Evolutionary conservation across 257 asterid species (phyloP).

Genomic region (Nemophila menziesii): DNA sequence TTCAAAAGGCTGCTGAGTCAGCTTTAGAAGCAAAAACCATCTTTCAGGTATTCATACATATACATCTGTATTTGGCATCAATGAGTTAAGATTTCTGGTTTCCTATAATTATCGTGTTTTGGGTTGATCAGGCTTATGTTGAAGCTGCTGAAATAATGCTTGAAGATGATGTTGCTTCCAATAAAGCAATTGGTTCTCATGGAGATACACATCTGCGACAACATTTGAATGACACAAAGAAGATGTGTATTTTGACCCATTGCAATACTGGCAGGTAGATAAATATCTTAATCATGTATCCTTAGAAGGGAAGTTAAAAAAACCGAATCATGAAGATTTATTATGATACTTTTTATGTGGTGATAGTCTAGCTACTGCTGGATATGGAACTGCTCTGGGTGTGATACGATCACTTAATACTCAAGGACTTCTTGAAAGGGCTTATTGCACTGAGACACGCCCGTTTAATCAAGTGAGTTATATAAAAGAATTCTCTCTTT

Average conservation of each 20-base stretch:
- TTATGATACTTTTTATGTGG: slow-evolving; percentile 10
- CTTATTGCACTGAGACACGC: slow-evolving; percentile 93
- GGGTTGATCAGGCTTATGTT: slow-evolving; percentile 45
- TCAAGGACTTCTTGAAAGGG: slow-evolving; percentile 59
- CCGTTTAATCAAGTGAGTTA: slow-evolving; percentile 83
- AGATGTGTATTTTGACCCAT: slow-evolving; percentile 73
- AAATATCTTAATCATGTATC: neutral
- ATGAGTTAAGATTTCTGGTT: neutral
- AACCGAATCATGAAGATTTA: slow-evolving; percentile 13
- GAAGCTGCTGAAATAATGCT: slow-evolving; percentile 86
- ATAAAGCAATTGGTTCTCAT: slow-evolving; percentile 70
- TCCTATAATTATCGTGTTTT: slow-evolving; percentile 1
- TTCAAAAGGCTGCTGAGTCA: slow-evolving; percentile 36
- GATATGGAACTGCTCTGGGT: slow-evolving; percentile 98
- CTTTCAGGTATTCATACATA: slow-evolving; percentile 45
- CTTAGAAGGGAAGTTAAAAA: neutral
- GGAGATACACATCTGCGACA: slow-evolving; percentile 60
- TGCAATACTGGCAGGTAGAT: slow-evolving; percentile 94
- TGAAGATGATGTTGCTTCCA: slow-evolving; percentile 79
- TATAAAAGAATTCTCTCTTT: neutral
- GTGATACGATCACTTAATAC: slow-evolving; percentile 85
- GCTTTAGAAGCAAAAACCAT: slow-evolving; percentile 42
- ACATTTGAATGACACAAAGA: slow-evolving; percentile 27
- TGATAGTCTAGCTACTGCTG: slow-evolving; percentile 87
- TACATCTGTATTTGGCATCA: neutral